Conservation (phyloP, 2,329 filamentous ascomycete genomes). For the Pyrenochaeta sp. region DNA sequence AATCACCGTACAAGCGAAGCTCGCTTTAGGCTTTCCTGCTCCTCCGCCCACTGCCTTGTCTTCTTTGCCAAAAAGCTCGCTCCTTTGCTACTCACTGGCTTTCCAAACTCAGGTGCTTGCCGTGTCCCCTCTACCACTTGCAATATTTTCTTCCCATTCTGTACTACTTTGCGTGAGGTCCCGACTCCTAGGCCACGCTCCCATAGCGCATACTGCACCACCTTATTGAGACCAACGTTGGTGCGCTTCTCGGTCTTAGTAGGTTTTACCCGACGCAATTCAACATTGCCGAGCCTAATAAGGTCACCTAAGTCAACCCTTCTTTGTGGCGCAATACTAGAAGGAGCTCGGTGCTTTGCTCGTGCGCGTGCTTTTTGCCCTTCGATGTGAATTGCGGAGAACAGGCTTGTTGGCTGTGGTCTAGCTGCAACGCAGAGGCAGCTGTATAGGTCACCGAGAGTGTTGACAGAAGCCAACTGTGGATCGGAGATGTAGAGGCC, state of each 20-base stretch:
- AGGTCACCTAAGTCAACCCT: conserved; percentile 34
- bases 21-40: background rate
- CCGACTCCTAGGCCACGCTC: conserved; percentile 22
- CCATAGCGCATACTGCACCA: conserved; percentile 74
- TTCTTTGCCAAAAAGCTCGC: conserved; percentile 12
- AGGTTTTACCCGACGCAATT: conserved; percentile 69
- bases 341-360: conserved; percentile 11
- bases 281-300: conserved; percentile 67
- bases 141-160: conserved; percentile 1
- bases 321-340: background rate
- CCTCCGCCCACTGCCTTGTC: conserved; percentile 3
- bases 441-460: conserved; percentile 49
- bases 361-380: conserved; percentile 29
- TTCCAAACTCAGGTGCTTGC: conserved; percentile 10
- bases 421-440: conserved; percentile 46
- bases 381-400: conserved; percentile 61
- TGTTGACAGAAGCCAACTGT: conserved; percentile 58
- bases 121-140: conserved; percentile 6
- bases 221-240: conserved; percentile 78
- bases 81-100: conserved; percentile 16
- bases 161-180: background rate
- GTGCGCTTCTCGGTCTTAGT: conserved; percentile 77
- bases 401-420: conserved; percentile 64
- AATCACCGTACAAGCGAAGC: background rate
- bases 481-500: conserved; percentile 78